A percentile compares a stretch with the other conserved stretches of the same genome.
phyloP scores from a whole-genome alignment of 352 stramenopile genomes.

The Detonula confervacea region DNA sequence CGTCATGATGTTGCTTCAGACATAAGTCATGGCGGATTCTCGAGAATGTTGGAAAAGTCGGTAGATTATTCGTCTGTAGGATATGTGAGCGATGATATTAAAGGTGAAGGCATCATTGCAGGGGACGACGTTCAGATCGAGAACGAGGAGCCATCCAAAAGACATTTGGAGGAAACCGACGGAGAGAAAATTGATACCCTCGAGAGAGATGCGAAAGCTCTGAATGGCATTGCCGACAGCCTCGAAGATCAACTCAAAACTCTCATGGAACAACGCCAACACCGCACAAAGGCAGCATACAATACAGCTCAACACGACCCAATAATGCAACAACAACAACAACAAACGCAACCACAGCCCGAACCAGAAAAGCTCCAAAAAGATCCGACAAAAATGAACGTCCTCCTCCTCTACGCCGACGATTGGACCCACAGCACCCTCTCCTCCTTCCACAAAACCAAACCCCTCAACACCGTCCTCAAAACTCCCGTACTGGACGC shows the following conservation, averaged over 20 bases:
- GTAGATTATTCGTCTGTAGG: background rate
- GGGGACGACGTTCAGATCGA: background rate
- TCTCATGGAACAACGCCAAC: background rate
- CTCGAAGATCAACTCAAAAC: slow-evolving; percentile 2
- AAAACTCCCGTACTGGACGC: slow-evolving; percentile 68
- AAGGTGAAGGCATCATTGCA: background rate
- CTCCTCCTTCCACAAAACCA: slow-evolving; percentile 44
- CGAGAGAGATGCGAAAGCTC: no score
- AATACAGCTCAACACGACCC: slow-evolving; percentile 2
- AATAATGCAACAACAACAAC: background rate
- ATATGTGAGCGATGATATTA: no score
- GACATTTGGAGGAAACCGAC: slow-evolving; percentile 5
- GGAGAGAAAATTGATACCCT: no score
- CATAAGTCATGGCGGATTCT: slow-evolving; percentile 9
- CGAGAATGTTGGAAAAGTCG: slow-evolving; percentile 29
- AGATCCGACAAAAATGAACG: slow-evolving; percentile 54
- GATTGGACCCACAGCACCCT: slow-evolving; percentile 66
- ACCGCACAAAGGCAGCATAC: background rate
- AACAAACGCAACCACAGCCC: slow-evolving; percentile 11
- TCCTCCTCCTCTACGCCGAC: slow-evolving; percentile 76
- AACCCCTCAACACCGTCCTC: slow-evolving; percentile 49
- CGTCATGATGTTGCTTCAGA: slow-evolving; percentile 1
- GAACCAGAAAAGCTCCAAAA: background rate
- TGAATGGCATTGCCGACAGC: background rate
- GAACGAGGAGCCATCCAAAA: no score